Base-by-base conservation (phyloP, 2,329 filamentous ascomycete genomes). In the Fusarium mundagurra region DNA sequence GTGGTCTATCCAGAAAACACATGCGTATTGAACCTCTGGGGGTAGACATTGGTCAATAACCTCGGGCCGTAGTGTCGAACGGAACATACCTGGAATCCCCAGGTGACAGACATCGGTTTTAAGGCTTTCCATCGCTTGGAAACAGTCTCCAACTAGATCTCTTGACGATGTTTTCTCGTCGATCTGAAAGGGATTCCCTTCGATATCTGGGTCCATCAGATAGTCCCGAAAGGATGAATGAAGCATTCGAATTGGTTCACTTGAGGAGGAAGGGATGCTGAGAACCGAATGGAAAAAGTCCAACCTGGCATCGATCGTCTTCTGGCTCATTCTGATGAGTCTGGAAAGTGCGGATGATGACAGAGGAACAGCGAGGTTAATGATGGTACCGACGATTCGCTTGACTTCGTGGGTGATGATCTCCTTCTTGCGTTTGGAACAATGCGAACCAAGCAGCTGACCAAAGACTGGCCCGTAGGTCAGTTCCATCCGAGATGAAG, bases 401-500 rank as follows among this genome's bases (percentile, higher is more conserved):
- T 31, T 58, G 7, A 58, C 13, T 3, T 58, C 29, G 29, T 45
- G 13, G 5, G 41, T 47, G n/a, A 41, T 39, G 7, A 3, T 1
- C 16, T 17, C 34, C 22, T 18, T 12, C 11, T 61, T 14, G 18
- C 14, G 22, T 5, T 61, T 34, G 3, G 43, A 61, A 27, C 20
- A 45, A 18, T 31, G 5, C 5, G 33, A 31, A 29, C n/a, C 29
- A 13, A 61, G 9, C 10, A 64, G 31, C n/a, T 29, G 55, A 5
- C 12, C 3, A 0, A 64, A 16, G 1, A 64, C 43, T 22, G 61
- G n/a, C 7, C 12, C 13, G 12, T 64, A 64, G 0, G 55, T 61
- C n/a, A 0, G 18, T 0, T 43, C 43, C 43, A 64, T 12, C 0
- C 33, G 43, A n/a, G n/a, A 24, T 2, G 34, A 5, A 1, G 54